Conservation (phyloP, 352 stramenopile species). For the Pythium aristosporum region DNA sequence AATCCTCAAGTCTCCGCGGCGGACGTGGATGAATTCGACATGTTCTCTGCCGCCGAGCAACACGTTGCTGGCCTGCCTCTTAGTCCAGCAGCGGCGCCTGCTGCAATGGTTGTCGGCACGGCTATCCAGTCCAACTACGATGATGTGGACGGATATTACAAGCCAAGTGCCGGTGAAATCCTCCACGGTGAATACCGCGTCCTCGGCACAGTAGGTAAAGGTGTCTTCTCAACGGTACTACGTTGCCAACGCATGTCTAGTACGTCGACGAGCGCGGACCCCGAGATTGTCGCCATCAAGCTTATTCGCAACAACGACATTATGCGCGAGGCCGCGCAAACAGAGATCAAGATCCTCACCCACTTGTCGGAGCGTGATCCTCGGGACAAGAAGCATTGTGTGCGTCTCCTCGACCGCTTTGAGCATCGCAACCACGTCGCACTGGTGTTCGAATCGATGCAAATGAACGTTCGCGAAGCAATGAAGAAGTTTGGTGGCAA, state of each 20-base stretch:
- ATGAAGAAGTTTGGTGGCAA: conserved; percentile 91
- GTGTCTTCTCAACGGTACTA: conserved; percentile 98
- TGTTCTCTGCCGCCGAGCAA: conserved; percentile 82
- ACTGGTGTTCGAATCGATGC: conserved; percentile 97
- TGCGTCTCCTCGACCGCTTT: conserved; percentile 84
- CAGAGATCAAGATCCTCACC: conserved; percentile 78
- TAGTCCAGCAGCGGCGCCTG: conserved; percentile 33
- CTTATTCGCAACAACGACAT: conserved; percentile 97
- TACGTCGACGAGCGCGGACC: neutral
- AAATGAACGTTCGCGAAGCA: conserved; percentile 95
- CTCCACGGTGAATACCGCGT: conserved; percentile 92
- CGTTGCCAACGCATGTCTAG: conserved; percentile 74
- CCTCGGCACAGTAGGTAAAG: conserved; percentile 93
- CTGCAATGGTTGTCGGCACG: conserved; percentile 30
- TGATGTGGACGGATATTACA: conserved; percentile 98
- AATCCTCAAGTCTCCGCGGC: conserved; percentile 17
- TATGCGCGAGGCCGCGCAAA: conserved; percentile 95
- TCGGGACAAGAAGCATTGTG: conserved; percentile 83
- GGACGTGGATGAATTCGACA: conserved; percentile 79
- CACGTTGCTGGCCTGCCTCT: conserved; percentile 36
- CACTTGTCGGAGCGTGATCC: conserved; percentile 68
- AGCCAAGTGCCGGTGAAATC: conserved; percentile 92
- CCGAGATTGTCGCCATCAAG: conserved; percentile 75
- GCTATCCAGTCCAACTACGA: conserved; percentile 91
- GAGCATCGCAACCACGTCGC: conserved; percentile 94